Conservation (phyloP, 2,329 filamentous ascomycete genomes). For the Emmonsiellopsis sp. region DNA sequence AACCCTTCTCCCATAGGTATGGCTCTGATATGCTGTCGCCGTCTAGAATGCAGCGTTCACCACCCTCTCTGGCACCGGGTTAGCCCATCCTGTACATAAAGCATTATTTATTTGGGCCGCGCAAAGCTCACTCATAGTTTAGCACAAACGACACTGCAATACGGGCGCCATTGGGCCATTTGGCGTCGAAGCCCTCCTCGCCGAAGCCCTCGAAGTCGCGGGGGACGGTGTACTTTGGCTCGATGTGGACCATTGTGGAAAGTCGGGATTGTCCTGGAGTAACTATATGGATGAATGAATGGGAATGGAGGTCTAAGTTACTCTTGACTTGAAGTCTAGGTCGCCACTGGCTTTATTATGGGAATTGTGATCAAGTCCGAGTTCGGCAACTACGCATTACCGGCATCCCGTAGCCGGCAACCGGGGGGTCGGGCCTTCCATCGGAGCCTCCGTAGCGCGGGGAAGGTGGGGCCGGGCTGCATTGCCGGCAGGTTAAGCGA, state of each 20-base stretch:
- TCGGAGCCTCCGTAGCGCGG: no score
- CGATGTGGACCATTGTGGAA: neutral
- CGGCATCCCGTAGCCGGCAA: no score
- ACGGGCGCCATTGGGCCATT: constrained; percentile 22
- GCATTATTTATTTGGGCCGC: neutral
- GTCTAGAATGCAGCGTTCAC: constrained; percentile 23
- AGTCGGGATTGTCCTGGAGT: no score
- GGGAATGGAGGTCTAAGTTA: no score
- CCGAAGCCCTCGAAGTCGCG: constrained; percentile 2
- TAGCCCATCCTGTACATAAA: neutral
- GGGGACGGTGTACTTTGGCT: neutral
- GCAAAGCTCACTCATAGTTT: neutral
- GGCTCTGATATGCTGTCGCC: constrained; percentile 17
- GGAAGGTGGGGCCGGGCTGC: no score
- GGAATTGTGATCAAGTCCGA: no score
- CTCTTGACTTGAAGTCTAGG: no score
- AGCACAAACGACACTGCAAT: neutral
- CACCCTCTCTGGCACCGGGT: neutral
- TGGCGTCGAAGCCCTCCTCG: constrained; percentile 25
- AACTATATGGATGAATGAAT: no score
- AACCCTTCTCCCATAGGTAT: constrained; percentile 29
- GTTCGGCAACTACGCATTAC: no score
- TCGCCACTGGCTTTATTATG: no score
- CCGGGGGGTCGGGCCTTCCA: no score
- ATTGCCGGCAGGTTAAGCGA: no score